Evolutionary conservation across 2,329 filamentous ascomycete species (phyloP).

Genomic region (Sporothrix brunneoviolacea): DNA sequence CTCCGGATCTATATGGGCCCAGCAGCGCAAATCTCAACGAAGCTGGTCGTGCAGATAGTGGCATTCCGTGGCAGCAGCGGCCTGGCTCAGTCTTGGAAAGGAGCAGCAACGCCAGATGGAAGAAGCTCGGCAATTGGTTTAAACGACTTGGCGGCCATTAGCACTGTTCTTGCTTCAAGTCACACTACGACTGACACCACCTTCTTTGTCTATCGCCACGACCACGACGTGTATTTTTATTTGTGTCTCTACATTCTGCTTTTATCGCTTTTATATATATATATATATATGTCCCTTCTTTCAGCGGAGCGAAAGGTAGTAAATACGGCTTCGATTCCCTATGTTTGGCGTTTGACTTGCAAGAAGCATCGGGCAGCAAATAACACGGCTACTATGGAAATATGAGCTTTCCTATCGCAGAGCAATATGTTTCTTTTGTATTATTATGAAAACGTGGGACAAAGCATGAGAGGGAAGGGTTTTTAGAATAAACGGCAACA

Average conservation of each 20-base stretch:
- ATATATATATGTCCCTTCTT: too few relatives aligned
- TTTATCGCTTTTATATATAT: too few relatives aligned
- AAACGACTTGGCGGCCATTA: conserved; percentile 27
- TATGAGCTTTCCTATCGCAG: too few relatives aligned
- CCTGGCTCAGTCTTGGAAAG: conserved; percentile 11
- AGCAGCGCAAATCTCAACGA: too few relatives aligned
- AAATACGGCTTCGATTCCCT: too few relatives aligned
- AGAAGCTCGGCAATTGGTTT: conserved; percentile 27
- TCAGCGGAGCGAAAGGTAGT: too few relatives aligned
- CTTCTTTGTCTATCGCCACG: neutral
- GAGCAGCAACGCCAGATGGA: conserved; percentile 22
- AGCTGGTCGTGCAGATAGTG: too few relatives aligned
- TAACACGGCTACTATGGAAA: too few relatives aligned
- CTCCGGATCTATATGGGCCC: neutral
- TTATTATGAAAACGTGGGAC: conserved; percentile 4
- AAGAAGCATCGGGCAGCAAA: too few relatives aligned
- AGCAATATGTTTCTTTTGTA: conserved; percentile 4
- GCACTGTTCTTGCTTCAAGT: conserved; percentile 15
- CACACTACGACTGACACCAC: neutral
- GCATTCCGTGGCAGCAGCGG: neutral
- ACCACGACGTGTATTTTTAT: too few relatives aligned
- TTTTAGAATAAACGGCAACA: neutral
- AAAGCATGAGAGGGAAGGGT: neutral
- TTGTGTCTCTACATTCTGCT: too few relatives aligned
- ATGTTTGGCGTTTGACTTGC: too few relatives aligned